Base-by-base conservation (phyloP, 768 basidiomycete genomes). In the Galerina sulciceps region DNA sequence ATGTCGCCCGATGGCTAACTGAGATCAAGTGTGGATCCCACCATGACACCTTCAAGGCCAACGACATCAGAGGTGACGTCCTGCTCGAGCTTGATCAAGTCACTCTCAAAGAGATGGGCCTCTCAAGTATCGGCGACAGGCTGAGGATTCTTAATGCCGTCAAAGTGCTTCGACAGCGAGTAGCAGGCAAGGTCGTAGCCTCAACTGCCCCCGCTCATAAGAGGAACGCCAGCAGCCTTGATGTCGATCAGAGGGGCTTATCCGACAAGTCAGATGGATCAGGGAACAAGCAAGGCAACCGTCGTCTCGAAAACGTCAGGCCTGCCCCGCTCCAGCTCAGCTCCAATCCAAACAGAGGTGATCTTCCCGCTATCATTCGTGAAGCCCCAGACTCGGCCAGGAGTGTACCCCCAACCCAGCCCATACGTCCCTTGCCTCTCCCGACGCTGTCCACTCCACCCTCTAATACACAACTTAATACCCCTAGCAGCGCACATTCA, bases 61-160 rank as follows among this genome's bases (percentile, higher is more conserved):
- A 96, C 75, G 96, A 99, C 69, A 96, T 99, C 66, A 78, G 93
- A 50, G 95, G 96, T 5, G 90, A 93, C 69, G 88, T 99, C 18
- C 76, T 99, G 15, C 81, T 98, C 49, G 97, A 99, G 62, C 77
- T 99, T 44, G 96, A 99, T 68, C 92, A 95, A 72, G 73, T 78
- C 6, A 89, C 87, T 2, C 76, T 99, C 49, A 93, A 89, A 70
- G 97, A 99, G 74, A 92, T 99, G 86, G 91, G 91, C 13, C 84
- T 99, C 26, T 66, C 80, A 34, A 93, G 90, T 73, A 89, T 99
- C 41, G 97, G 97, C 10, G 97, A 99, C 73, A 80, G 96, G 48
- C 85, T 98, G 8, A 84, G 93, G 68, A 90, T 99, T 49, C 68
- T 94, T 17, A 90, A 86, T 57, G 96, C 88, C 1, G 90, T 99